Evolutionary conservation across 129 eudicot genomes (phyloP), one percentile per base, ranked within the genome.

Genomic region (Erigeron canadensis): DNA sequence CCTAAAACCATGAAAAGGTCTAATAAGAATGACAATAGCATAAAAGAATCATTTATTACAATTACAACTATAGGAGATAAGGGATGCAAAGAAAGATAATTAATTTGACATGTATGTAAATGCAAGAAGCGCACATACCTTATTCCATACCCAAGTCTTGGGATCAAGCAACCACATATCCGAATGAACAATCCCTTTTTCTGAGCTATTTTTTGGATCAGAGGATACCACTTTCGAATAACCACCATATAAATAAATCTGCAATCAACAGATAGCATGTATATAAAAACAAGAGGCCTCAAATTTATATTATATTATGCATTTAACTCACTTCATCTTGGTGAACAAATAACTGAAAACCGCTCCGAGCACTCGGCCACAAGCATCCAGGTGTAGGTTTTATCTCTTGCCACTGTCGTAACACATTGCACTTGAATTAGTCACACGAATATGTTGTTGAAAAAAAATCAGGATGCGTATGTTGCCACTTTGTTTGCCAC

Each of bases 341-440:
- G 82, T 93, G 80, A 81, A 89, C 98, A 79, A 83, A 69, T 61
- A 93, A 72, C 67, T 93, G 98, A 71, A 93, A 93, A 43, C 96
- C 98, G 82, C 98, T 93, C 78, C 98, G 83, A 63, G 95, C 82
- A 68, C 96, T 93, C 5, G 98, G 98, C 98, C 98, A 89, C 90
- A 89, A 63, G 84, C 90, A 83, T 71, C 95, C 98, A 80, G 87
- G 98, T 47, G 66, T 75, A 13, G 95, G 96, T 78, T 93, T 93
- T 76, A 93, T 87, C 77, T 93, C 98, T 84, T 87, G 96, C 98
- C 98, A 93, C 98, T 93, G 51, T 80, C 76, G 53, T 63, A 67
- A 60, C 80, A 71, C 65, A 56, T 28, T 64, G 68, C 39, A 65
- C 63, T 66, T 43, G 59, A 53, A 51, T 64, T 46, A 65, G 76